Percentiles rank a stretch among this genome's conserved stretches.
These are phyloP conservation scores for Lentinula novae-zelandiae DNA, from an alignment of 1,284 basidiomycete species.

Conservation along the genomic window DNA sequence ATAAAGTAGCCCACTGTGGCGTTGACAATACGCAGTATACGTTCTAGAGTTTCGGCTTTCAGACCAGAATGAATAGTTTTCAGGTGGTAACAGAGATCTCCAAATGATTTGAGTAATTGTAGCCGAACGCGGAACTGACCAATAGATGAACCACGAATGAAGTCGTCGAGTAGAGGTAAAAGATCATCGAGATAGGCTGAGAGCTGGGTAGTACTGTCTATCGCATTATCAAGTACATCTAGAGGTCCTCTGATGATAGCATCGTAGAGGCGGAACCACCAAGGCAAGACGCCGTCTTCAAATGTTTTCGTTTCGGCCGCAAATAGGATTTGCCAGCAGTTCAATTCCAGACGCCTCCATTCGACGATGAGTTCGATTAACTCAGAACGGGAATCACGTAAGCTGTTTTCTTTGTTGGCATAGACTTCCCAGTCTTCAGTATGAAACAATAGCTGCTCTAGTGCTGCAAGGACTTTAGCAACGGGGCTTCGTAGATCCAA, in stretches of 20 bases:
- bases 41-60: slow-evolving; percentile 34
- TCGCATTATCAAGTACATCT: slow-evolving; percentile 37
- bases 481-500: slow-evolving; percentile 73
- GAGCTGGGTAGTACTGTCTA: slow-evolving; percentile 29
- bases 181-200: slow-evolving; percentile 63
- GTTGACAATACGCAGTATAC: slow-evolving; percentile 60
- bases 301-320: slow-evolving; percentile 68
- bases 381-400: slow-evolving; percentile 65
- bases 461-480: slow-evolving; percentile 78
- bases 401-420: slow-evolving; percentile 82
- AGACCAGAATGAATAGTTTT: slow-evolving; percentile 22
- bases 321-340: slow-evolving; percentile 84
- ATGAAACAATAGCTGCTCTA: slow-evolving; percentile 86
- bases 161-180: slow-evolving; percentile 81
- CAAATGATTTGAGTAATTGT: slow-evolving; percentile 70
- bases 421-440: slow-evolving; percentile 98
- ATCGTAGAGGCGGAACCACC: slow-evolving; percentile 95
- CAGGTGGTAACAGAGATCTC: slow-evolving; percentile 40
- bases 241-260: slow-evolving; percentile 66
- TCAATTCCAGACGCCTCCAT: slow-evolving; percentile 89
- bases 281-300: slow-evolving; percentile 63
- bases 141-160: slow-evolving; percentile 73
- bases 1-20: slow-evolving; percentile 67
- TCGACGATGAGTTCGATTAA: slow-evolving; percentile 78
- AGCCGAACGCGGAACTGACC: slow-evolving; percentile 82